phyloP scores from a whole-genome alignment of 2,329 filamentous ascomycete genomes.

The Penicillium decumbens region DNA sequence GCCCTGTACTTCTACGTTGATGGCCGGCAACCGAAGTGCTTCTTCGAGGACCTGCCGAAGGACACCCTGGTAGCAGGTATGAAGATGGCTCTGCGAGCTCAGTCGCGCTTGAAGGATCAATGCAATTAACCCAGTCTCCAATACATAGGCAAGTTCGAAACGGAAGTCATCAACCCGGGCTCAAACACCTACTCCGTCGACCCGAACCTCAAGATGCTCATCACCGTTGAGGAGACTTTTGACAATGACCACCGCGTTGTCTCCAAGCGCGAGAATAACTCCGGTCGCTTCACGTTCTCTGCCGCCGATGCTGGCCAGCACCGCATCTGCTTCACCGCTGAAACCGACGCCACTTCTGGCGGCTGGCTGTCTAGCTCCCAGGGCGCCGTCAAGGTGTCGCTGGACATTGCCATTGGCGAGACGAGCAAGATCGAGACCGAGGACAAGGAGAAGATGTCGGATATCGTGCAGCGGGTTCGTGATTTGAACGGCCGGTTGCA shows the following conservation, averaged over 20 bases:
- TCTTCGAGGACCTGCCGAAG: slow-evolving; percentile 97
- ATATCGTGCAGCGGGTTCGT: slow-evolving; percentile 80
- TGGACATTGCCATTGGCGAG: slow-evolving; percentile 92
- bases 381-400: slow-evolving; percentile 74
- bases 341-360: slow-evolving; percentile 61
- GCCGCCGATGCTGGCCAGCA: slow-evolving; percentile 94
- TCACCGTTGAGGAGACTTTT: slow-evolving; percentile 93
- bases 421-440: slow-evolving; percentile 88
- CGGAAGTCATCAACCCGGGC: slow-evolving; percentile 75
- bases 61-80: slow-evolving; percentile 88
- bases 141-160: slow-evolving; percentile 70
- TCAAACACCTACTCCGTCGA: slow-evolving; percentile 66
- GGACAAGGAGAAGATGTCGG: slow-evolving; percentile 88
- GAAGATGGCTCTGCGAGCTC: slow-evolving; percentile 22
- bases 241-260: slow-evolving; percentile 97
- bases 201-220: slow-evolving; percentile 73
- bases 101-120: not conserved
- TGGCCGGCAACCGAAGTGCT: slow-evolving; percentile 80
- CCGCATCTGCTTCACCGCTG: slow-evolving; percentile 89
- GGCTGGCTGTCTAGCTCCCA: slow-evolving; percentile 69
- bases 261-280: slow-evolving; percentile 68
- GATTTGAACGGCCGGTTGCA: slow-evolving; percentile 82
- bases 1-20: slow-evolving; percentile 97
- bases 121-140: not conserved
- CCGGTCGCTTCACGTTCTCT: slow-evolving; percentile 90